Conservation (phyloP, 768 basidiomycete species). For the Lentinula detonsa region DNA sequence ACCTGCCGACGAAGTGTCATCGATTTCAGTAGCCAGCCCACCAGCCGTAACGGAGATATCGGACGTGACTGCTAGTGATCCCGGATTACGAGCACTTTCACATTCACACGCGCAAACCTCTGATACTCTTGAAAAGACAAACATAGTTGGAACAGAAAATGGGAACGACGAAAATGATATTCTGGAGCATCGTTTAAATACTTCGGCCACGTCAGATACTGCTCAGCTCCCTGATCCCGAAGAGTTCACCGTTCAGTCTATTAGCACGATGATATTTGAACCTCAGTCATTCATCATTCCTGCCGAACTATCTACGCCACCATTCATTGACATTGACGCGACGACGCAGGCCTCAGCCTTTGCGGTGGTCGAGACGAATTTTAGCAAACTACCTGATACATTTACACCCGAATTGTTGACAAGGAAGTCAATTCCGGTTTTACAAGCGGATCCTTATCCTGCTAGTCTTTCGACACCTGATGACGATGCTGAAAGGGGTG, state of each 20-base stretch:
- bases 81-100: not conserved
- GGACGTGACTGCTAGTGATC: not conserved
- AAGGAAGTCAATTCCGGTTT: constrained; percentile 20
- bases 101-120: not conserved
- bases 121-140: not conserved
- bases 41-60: not conserved
- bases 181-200: not conserved
- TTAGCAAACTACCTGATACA: not conserved
- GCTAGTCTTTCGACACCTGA: constrained; percentile 41
- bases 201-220: not conserved
- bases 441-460: constrained; percentile 39
- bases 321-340: not conserved
- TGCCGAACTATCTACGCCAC: not conserved
- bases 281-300: too few relatives aligned
- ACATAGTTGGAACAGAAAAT: not conserved
- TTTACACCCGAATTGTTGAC: constrained; percentile 15
- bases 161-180: not conserved
- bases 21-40: not conserved
- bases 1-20: not conserved
- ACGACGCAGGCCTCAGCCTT: not conserved
- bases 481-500: constrained; percentile 6
- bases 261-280: not conserved
- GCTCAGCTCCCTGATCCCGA: not conserved
- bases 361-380: not conserved
- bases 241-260: not conserved